Conservation (phyloP, 192 early-diverging fungal genomes). For the Coemansia sp. region DNA sequence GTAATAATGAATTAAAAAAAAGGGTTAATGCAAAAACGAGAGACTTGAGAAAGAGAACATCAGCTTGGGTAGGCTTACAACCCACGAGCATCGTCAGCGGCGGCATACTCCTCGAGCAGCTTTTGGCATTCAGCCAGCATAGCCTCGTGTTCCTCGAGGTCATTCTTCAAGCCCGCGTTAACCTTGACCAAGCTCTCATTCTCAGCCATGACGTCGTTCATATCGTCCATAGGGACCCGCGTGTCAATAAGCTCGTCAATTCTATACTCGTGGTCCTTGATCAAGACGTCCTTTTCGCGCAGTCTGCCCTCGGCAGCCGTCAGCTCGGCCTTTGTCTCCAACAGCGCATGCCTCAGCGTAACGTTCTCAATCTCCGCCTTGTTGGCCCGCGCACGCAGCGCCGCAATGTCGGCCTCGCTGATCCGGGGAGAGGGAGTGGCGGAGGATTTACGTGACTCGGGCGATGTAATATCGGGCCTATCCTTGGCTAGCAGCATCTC, state of each 20-base stretch:
- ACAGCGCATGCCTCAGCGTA: slow-evolving; percentile 46
- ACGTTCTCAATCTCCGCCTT: slow-evolving; percentile 39
- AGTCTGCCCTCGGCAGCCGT: slow-evolving; percentile 43
- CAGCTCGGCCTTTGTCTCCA: slow-evolving; percentile 49
- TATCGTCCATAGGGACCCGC: slow-evolving; percentile 49
- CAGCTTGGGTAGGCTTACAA: neutral
- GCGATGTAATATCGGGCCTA: neutral
- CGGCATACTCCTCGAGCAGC: slow-evolving; percentile 47
- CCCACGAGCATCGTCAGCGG: slow-evolving; percentile 10
- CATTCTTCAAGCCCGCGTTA: neutral
- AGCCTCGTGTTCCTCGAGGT: slow-evolving; percentile 41
- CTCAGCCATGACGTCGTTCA: slow-evolving; percentile 44
- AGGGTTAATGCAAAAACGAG: neutral
- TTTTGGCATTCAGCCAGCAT: slow-evolving; percentile 48
- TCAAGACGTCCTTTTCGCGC: slow-evolving; percentile 45
- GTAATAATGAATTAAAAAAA: neutral
- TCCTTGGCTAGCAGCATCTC: slow-evolving; percentile 38
- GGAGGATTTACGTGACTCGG: neutral
- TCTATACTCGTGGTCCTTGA: slow-evolving; percentile 37
- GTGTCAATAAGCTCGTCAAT: slow-evolving; percentile 49
- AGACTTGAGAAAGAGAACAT: neutral
- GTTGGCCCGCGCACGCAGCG: slow-evolving; percentile 10
- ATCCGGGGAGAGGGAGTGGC: neutral
- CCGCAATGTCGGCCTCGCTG: slow-evolving; percentile 1
- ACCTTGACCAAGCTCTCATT: slow-evolving; percentile 22